Evolutionary conservation across 2,329 filamentous ascomycete genomes (phyloP), one percentile per base, ranked within the genome.

Genomic region (Fusarium sp.): DNA sequence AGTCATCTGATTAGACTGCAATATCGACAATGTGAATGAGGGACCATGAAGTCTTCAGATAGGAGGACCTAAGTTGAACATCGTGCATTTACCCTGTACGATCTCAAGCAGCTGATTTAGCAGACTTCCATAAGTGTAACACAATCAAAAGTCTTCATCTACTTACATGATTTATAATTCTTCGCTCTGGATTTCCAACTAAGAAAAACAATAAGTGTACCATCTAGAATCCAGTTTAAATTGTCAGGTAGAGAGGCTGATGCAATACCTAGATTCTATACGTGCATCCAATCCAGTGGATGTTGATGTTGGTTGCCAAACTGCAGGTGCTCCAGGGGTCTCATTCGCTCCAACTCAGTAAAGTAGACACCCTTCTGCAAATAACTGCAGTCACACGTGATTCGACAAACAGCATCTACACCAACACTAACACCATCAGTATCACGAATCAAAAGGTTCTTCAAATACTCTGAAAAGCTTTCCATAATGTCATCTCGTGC

Each of bases 401-500:
- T 65, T 47, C 34, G 20, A n/a, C 47, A 55, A 70, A 46, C 57
- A 65, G 41, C 57, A 55, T 29, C 45, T 65, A 27, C 29, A 45
- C 22, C 61, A 52, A 32, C 37, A 48, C 27, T 59, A 52, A 32
- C 40, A 51, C n/a, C 7, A 5, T 27, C 14, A 16, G 10, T 3
- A 42, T 51, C 22, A 53, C 47, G 30, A 25, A 30, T 34, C 11
- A 18, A 13, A 45, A 22, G 29, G 22, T 4, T 10, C 13, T 13
- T 24, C 27, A 27, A 10, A 40, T 12, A 18, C 22, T 47, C 16
- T 25, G 12, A 61, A 24, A 24, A 24, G 5, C 2, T 14, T 37
- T 4, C 16, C 47, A 24, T 24, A 24, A 72, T 72, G 69, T 60
- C 69, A 14, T 13, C 40, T 32, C 61, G 57, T 32, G 29, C 69